These are phyloP conservation scores for Fusarium longipes DNA, from an alignment of 2,329 filamentous ascomycete genomes.

Conservation along the genomic window DNA sequence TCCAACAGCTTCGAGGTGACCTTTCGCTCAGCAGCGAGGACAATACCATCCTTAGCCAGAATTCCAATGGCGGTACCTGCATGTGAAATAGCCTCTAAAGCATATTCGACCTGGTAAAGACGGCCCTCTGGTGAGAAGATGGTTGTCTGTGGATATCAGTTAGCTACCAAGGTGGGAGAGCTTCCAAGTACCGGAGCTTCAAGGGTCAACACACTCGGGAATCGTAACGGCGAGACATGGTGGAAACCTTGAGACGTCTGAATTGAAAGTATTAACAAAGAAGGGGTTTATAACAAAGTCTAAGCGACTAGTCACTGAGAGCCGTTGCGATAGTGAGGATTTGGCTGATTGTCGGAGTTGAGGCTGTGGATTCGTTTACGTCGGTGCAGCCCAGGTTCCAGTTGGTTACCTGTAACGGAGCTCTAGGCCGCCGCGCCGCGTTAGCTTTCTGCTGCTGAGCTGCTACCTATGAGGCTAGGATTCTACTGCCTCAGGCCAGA, in stretches of 20 bases:
- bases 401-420: conserved; percentile 47
- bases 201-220: conserved; percentile 77
- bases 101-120: conserved; percentile 99
- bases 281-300: conserved; percentile 2
- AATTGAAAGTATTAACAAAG: neutral
- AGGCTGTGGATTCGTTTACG: conserved; percentile 42
- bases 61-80: conserved; percentile 97
- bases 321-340: conserved; percentile 36
- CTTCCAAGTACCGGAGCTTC: conserved; percentile 30
- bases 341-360: conserved; percentile 37
- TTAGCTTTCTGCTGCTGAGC: conserved; percentile 48
- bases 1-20: conserved; percentile 99
- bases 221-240: conserved; percentile 97
- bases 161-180: conserved; percentile 39
- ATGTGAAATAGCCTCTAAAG: conserved; percentile 97
- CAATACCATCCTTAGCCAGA: conserved; percentile 97
- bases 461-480: conserved; percentile 25
- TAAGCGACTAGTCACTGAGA: conserved; percentile 22
- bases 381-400: conserved; percentile 32
- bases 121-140: conserved; percentile 99
- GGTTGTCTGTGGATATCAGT: conserved; percentile 76
- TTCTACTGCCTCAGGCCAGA: conserved; percentile 42
- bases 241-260: conserved; percentile 46
- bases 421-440: conserved; percentile 58
- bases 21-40: conserved; percentile 97